Base-by-base conservation (phyloP, 2,329 filamentous ascomycete genomes). In the Sporothrix schenckii region DNA sequence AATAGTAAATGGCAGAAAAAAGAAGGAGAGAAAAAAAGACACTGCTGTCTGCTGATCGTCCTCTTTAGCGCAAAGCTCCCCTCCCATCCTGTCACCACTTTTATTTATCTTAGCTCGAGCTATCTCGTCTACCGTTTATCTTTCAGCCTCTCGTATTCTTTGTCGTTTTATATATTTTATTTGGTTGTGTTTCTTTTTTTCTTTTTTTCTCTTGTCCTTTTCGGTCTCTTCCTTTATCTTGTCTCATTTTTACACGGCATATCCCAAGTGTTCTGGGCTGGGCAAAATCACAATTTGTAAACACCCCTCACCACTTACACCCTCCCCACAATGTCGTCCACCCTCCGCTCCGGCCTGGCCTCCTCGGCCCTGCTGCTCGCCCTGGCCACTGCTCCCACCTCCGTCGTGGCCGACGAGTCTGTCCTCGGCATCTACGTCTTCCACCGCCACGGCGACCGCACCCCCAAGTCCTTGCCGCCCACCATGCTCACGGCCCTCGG, bases 381-480 rank as follows among this genome's bases (percentile, higher is more conserved):
- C 39, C 50, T 70, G 44, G 71, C 72, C 19, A 52, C 69, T 6
- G 53, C 53, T 2, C 61, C 66, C 6, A n/a, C 24, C 4, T 52
- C 71, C 2, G 72, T 60, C 7, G 68, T 66, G 9, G 71, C 72
- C n/a, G 81, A 81, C 24, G 92, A 96, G 82, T 91, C 89, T 0
- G 84, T 95, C 39, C 84, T 97, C 19, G 93, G 93, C 68, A 89
- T 90, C 60, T 95, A 94, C 80, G 89, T 97, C 80, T 97, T 96
- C 83, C 89, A 92, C 75, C 91, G 94, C 60, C 94, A 97, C 81
- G 94, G 94, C 71, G 94, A 97, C 80, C 89, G 94, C 70, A 94
- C 93, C 0, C 82, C 92, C 73, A 97, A 97, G 82, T 84, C 87
- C 21, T 88, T 88, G 73, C 83, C 88, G 60, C 91, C 91, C 14